Evolutionary conservation across 2,329 filamentous ascomycete species (phyloP).

Genomic region (Scleromitrula shiraiana): DNA sequence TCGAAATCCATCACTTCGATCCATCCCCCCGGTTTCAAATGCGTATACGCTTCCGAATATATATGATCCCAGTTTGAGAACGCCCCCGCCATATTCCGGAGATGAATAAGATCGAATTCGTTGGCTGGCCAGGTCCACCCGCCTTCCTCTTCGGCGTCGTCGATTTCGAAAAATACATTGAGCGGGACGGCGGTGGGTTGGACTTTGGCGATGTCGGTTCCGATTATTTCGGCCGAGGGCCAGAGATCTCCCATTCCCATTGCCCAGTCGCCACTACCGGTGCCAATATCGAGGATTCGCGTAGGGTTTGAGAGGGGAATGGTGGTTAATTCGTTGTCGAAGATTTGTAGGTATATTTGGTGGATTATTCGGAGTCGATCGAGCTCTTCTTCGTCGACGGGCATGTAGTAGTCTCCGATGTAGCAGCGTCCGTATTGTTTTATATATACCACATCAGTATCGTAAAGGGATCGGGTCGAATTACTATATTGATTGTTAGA

Average conservation of each 20-base stretch:
- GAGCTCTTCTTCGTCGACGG: constrained; percentile 28
- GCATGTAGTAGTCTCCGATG: constrained; percentile 37
- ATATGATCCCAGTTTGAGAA: constrained; percentile 49
- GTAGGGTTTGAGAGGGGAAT: constrained; percentile 33
- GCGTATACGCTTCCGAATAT: constrained; percentile 41
- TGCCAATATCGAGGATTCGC: constrained; percentile 39
- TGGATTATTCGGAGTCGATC: constrained; percentile 25
- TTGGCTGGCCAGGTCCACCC: constrained; percentile 43
- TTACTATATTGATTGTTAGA: constrained; percentile 16
- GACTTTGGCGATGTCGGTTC: constrained; percentile 51
- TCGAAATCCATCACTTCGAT: constrained; percentile 29
- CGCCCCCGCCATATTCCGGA: constrained; percentile 48
- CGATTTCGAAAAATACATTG: constrained; percentile 58
- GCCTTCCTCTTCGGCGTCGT: constrained; percentile 43
- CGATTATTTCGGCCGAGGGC: constrained; percentile 44
- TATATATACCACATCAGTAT: constrained; percentile 29
- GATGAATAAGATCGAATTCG: constrained; percentile 53
- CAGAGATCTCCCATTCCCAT: constrained; percentile 49
- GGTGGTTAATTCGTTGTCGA: constrained; percentile 24
- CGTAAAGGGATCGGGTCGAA: constrained; percentile 28
- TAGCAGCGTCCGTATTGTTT: constrained; percentile 44
- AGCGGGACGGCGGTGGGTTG: constrained; percentile 50
- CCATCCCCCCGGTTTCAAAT: constrained; percentile 27
- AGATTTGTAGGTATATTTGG: constrained; percentile 21
- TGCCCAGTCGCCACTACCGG: constrained; percentile 55